Evolutionary conservation across 768 basidiomycete species (phyloP), one percentile per base, ranked within the genome.

Genomic region (Scleroderma bovista): DNA sequence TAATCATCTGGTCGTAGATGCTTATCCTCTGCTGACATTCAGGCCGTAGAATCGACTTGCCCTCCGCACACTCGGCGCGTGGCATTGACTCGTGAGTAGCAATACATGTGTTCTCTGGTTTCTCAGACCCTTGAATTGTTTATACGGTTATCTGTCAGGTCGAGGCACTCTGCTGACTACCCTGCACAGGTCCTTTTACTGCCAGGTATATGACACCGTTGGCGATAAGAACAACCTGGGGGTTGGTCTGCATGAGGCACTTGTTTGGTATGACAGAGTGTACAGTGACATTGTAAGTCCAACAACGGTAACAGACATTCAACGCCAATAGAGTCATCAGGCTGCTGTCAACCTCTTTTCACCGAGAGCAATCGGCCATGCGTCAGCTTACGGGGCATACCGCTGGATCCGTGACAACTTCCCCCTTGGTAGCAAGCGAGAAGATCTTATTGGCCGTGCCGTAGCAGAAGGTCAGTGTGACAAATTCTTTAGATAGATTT

Each of bases 321-420:
- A 19, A 8, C 31, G 15, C 33, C 48, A 36, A 48, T 47, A 42
- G n/a, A 9, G 22, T 13, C n/a, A 12, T 29, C 53, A 85, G 82
- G 74, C 76, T 34, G 22, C 78, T 79, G 50, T 63, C 83, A 16
- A 66, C 63, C 46, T 63, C 67, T 70, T 87, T 67, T 63, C 71
- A 6, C 81, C 86, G 1, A 58, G 66, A 16, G 84, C 88, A 50
- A 75, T 90, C 16, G 88, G 88, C 1, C 78, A 83, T 56, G 88
- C 87, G 4, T 86, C 86, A 10, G 86, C 84, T 3, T 88, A 86
- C 60, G 86, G 88, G 63, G 85, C 86, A 0, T 82, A 83, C 63
- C 75, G 76, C 23, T 84, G 83, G 80, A 78, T 79, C 45, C 74
- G 80, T 56, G 78, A 81, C 55, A 75, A 64, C 36, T 70, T 66